Evolutionary conservation across 148 eudicot species (phyloP), one percentile per base, ranked within the genome.

Genomic region (Rhododendron ferrugineum): DNA sequence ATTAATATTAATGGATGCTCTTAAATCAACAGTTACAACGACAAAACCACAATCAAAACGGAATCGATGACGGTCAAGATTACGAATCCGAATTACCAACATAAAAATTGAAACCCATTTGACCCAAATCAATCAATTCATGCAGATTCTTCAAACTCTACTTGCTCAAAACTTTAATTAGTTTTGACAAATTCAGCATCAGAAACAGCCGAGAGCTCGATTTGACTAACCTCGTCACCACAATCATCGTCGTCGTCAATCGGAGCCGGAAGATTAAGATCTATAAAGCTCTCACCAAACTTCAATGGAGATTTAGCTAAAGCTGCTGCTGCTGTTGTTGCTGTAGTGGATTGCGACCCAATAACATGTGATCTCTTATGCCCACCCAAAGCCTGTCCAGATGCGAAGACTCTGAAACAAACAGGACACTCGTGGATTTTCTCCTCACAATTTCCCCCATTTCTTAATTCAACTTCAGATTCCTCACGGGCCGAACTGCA

Each of bases 331-430:
- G 60, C 5, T 37, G 54, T 15, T 50, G 30, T 4, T 11, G 80
- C 2, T 28, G 36, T 49, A 37, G 26, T 3, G 22, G 86, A 47
- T 8, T 87, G 54, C 1, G 87, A 88, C 15, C 86, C 87, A 46
- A 70, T 78, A 62, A 85, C 89, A 91, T 96, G 98, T 8, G 98
- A 89, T 85, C 98, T 90, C 82, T 96, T 94, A 70, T 96, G 98
- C 9, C 98, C 98, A 1, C 98, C 98, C 16, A 96, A 90, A 0
- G 98, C 98, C 82, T 96, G 98, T 0, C 96, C 96, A 1, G 96
- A 93, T 5, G 91, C 68, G 66, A 96, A 96, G 14, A 92, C 93
- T 84, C 94, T 89, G 58, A 70, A 89, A 89, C 98, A 96, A 73
- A 91, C 81, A 3, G 94, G 93, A 76, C 98, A 96, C 85, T 93